Base-by-base conservation (phyloP, 441 rosid species). In the Lepidium campestre region DNA sequence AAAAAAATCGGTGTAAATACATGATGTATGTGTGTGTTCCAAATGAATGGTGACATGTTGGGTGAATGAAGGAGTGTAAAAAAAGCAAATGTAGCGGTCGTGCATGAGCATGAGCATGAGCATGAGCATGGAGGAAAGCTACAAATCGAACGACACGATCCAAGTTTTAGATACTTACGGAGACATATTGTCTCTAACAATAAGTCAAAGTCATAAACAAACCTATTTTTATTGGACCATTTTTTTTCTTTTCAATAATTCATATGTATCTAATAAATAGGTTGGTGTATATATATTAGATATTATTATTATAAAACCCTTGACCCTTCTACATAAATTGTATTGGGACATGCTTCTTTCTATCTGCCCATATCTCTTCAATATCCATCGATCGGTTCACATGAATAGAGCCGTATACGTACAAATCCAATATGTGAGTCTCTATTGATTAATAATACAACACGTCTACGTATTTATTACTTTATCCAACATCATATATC, bases 131-230 rank as follows among this genome's bases (percentile, higher is more conserved):
- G 74, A 62, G 56, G 74, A 74, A 68, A 62, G 25, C 57, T 41
- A 74, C 78, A 74, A 56, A 68, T 68, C 74, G 14, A 44, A 53
- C 72, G 74, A 74, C 78, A 74, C 42, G 49, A 74, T 74, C 77
- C 66, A 68, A 40, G 61, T 62, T 35, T 48, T 62, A 41, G 74
- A 68, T 68, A 48, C 59, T 40, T 15, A 60, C 9, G 63, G 68
- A 54, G 65, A 73, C 73, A 55, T 37, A 35, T 56, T 74, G 74
- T 68, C 67, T 62, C 61, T 29, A 29, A 4, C 64, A 67, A 44
- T 10, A 27, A 62, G 78, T 74, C 70, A 74, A 74, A 68, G 17
- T 40, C 74, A 56, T 32, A 25, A 18, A 29, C 56, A 1, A 29
- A 7, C 1, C 34, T 0, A 2, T 7, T 39, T 27, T 37, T 9